These are phyloP conservation scores for Thalassiosira pacifica DNA, from an alignment of 352 stramenopile species.

Conservation along the genomic window DNA sequence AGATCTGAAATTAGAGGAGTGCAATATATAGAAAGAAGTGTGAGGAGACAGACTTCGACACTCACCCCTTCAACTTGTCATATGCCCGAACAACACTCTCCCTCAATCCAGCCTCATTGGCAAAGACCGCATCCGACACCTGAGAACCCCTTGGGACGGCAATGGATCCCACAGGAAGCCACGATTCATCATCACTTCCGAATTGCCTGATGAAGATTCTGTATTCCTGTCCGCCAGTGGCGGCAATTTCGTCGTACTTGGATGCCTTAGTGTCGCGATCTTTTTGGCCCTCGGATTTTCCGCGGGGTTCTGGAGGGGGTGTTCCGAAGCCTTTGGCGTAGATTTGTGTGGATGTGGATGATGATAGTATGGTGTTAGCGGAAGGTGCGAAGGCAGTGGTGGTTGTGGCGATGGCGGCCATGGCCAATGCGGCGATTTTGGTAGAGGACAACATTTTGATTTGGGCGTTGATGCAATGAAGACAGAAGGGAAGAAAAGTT, in stretches of 20 bases:
- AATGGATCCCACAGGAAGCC: constrained; percentile 81
- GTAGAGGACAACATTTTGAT: constrained; percentile 36
- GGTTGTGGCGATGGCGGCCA: constrained; percentile 8
- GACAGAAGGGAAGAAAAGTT: too few relatives aligned
- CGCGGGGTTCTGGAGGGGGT: constrained; percentile 43
- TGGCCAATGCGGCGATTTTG: constrained; percentile 27
- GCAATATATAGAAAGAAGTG: neutral
- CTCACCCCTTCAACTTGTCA: constrained; percentile 72
- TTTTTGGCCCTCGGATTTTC: constrained; percentile 73
- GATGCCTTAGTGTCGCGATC: constrained; percentile 73
- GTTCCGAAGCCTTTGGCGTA: constrained; percentile 73
- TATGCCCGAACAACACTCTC: constrained; percentile 75
- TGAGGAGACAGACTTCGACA: too few relatives aligned
- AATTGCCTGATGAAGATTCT: constrained; percentile 85
- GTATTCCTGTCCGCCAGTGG: constrained; percentile 83
- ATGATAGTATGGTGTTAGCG: neutral
- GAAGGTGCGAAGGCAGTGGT: constrained; percentile 26
- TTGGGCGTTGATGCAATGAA: too few relatives aligned
- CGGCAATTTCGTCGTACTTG: constrained; percentile 84
- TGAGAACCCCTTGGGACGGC: constrained; percentile 79
- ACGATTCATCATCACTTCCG: constrained; percentile 77
- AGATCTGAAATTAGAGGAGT: neutral
- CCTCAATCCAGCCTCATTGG: constrained; percentile 78
- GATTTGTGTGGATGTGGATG: constrained; percentile 9
- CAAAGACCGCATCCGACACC: constrained; percentile 82